Evolutionary conservation across 331 rosid genomes (phyloP).

Genomic region (Malus hybrid): DNA sequence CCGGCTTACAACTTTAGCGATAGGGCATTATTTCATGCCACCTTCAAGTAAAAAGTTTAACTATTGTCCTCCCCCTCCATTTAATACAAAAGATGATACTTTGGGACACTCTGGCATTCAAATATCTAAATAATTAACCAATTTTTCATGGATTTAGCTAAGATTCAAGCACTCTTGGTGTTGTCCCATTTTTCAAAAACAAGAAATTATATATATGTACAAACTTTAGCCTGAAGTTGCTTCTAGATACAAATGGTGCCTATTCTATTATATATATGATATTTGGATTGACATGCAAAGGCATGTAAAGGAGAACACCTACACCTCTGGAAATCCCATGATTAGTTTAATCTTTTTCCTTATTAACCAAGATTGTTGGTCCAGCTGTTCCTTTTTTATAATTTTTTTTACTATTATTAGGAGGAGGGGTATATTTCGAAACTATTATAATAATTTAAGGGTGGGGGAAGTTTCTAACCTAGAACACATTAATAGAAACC

Average conservation of each 20-base stretch:
- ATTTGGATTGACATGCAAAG: background rate
- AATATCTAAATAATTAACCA: background rate
- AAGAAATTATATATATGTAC: background rate
- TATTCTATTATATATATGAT: background rate
- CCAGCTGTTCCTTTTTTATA: background rate
- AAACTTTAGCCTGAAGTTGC: background rate
- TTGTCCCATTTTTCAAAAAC: background rate
- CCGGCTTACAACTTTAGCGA: background rate
- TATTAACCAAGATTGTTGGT: background rate
- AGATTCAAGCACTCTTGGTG: background rate
- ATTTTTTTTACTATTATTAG: no score
- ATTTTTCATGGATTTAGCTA: background rate
- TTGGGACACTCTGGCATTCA: background rate
- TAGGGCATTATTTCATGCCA: background rate
- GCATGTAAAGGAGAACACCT: background rate
- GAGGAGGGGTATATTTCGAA: no score
- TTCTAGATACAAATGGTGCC: background rate
- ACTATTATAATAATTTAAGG: no score
- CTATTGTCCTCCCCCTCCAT: background rate
- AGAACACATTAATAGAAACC: no score
- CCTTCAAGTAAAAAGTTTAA: background rate
- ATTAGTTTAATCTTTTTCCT: background rate
- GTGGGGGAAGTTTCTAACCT: no score
- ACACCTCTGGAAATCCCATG: background rate
- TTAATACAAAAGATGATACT: background rate